A percentile compares a stretch with the other conserved stretches of the same genome.
These are phyloP conservation scores for Termitomyces sp. DNA, from an alignment of 768 basidiomycete genomes.

Conservation along the genomic window DNA sequence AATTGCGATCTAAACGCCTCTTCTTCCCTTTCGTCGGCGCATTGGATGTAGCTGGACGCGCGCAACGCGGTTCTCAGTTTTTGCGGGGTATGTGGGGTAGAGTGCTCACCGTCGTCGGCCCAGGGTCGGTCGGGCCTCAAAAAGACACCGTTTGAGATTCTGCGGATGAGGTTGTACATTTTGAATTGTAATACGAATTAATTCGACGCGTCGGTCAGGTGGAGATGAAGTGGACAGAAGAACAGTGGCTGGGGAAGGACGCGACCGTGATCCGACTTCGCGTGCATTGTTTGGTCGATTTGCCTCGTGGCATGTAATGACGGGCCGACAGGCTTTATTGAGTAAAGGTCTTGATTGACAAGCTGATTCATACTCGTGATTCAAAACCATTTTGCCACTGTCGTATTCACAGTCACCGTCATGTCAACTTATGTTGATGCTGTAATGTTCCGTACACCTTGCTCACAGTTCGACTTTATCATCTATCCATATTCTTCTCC, in stretches of 20 bases:
- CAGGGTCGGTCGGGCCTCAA: constrained; percentile 71
- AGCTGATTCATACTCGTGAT: neutral
- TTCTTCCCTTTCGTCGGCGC: constrained; percentile 66
- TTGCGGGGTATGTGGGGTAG: constrained; percentile 3
- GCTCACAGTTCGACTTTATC: neutral
- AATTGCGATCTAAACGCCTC: constrained; percentile 47
- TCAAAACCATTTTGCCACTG: neutral
- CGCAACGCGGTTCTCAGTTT: constrained; percentile 19
- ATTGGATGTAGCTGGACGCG: constrained; percentile 59
- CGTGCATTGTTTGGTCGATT: neutral
- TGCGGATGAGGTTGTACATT: constrained; percentile 70
- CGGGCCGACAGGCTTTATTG: neutral
- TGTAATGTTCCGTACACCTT: neutral
- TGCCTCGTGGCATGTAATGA: neutral
- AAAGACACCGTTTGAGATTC: constrained; percentile 64
- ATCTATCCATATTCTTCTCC: neutral
- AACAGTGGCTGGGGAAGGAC: neutral
- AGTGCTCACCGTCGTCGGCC: constrained; percentile 66
- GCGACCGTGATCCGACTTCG: neutral
- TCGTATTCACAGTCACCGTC: neutral
- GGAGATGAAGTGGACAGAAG: neutral
- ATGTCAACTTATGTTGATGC: neutral
- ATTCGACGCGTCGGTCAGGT: neutral
- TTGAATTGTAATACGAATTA: neutral
- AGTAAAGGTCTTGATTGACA: neutral